Evolutionary conservation across 1,139 yeast species (phyloP), one percentile per base, ranked within the genome.

Genomic region (Protomyces macrosporus): DNA sequence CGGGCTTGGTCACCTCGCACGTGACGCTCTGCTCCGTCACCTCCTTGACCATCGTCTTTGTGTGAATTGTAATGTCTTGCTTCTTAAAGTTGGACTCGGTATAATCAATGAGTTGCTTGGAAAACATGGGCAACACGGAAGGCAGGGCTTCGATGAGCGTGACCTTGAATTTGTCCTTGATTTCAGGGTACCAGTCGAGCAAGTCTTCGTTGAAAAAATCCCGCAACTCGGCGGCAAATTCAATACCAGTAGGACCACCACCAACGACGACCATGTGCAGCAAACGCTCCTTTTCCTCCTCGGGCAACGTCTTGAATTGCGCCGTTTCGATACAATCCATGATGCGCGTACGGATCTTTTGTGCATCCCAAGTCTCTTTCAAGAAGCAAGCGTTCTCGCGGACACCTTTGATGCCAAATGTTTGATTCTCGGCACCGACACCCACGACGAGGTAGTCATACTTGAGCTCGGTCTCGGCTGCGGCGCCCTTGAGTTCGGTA

Each of bases 131-230:
- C 79, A 91, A 81, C 60, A 91, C 95, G 74, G 88, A 87, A 70
- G 97, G 97, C 75, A 88, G 78, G 52, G 96, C 97, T 78, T 91
- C 98, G 68, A 91, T 87, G 67, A 91, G 82, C 56, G 95, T 84
- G 65, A 91, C 91, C 71, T 85, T 82, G 74, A 90, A 83, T 73
- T 91, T 97, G 72, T 81, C 79, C 69, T 90, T 85, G 70, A 90
- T 83, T 72, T 83, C 89, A 57, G 97, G 97, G 79, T 88, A 85
- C 95, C 95, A 89, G 77, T 85, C 87, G 71, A 79, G 79, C 78
- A 91, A 81, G 76, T 91, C 97, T 76, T 90, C 95, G 75, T 88
- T 95, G 69, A 90, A 87, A 77, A 89, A 91, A 77, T 91, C 98
- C 77, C 88, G 95, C 71, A 91, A 78, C 77, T 91, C 97, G 35